Conservation (phyloP, 2,329 filamentous ascomycete genomes). For the Ceratocystis alfenasii region DNA sequence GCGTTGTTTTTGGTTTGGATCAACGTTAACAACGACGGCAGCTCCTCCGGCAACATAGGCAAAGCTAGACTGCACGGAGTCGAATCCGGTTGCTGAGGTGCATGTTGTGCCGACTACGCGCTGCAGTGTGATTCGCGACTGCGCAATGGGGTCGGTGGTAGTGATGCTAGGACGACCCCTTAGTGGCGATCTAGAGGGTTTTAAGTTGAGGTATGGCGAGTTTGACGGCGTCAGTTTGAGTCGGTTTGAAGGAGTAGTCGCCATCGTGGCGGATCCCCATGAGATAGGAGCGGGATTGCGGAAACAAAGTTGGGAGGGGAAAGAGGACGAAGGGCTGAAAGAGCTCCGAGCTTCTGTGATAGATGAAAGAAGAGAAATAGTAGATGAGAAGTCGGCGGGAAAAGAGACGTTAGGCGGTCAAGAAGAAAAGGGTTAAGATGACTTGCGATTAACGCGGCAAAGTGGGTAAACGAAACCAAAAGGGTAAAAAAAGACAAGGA, state of each 20-base stretch:
- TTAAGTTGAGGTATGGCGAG: conserved; percentile 52
- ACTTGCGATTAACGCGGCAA: not conserved
- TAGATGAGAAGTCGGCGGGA: not conserved
- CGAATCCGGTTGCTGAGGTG: conserved; percentile 72
- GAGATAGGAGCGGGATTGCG: conserved; percentile 27
- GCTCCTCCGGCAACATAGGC: conserved; percentile 88
- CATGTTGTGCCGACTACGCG: conserved; percentile 88
- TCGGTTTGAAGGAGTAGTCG: conserved; percentile 45
- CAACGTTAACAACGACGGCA: conserved; percentile 75
- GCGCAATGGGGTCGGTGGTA: conserved; percentile 35
- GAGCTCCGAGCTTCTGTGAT: conserved; percentile 2
- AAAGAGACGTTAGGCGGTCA: conserved; percentile 10
- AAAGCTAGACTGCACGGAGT: conserved; percentile 65
- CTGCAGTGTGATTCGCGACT: conserved; percentile 57
- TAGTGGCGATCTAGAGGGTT: conserved; percentile 51
- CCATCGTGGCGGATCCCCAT: conserved; percentile 44
- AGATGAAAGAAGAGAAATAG: not conserved
- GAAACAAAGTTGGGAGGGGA: conserved; percentile 13
- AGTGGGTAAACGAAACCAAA: conserved; percentile 5
- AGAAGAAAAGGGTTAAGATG: not conserved
- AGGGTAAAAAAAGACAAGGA: not conserved
- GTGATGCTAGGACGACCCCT: conserved; percentile 33
- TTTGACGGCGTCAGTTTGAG: conserved; percentile 64
- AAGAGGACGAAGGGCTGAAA: not conserved
- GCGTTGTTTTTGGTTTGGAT: conserved; percentile 40